Conservation (phyloP, 768 basidiomycete genomes). For the Boletellus ananas region DNA sequence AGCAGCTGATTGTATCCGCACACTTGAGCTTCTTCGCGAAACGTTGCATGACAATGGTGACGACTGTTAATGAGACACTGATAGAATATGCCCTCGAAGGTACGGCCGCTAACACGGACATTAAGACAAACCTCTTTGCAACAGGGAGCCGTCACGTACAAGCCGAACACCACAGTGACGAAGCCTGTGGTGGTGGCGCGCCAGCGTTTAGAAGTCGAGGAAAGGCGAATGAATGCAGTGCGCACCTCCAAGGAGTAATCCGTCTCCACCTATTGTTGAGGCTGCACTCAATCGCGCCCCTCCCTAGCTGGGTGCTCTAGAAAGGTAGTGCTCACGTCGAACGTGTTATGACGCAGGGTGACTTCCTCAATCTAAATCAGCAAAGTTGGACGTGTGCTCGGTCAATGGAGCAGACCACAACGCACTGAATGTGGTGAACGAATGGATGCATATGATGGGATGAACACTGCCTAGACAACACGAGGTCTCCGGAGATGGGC, state of each 20-base stretch:
- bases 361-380: slow-evolving; percentile 72
- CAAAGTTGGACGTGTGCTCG: background rate
- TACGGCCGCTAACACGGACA: slow-evolving; percentile 58
- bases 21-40: slow-evolving; percentile 60
- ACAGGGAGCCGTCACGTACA: slow-evolving; percentile 40
- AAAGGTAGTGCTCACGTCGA: slow-evolving; percentile 25
- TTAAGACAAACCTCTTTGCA: slow-evolving; percentile 12
- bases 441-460: slow-evolving; percentile 40
- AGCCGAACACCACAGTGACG: slow-evolving; percentile 73
- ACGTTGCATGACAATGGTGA: slow-evolving; percentile 9
- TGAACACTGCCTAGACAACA: slow-evolving; percentile 8
- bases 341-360: slow-evolving; percentile 57
- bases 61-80: slow-evolving; percentile 8
- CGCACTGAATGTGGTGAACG: slow-evolving; percentile 49
- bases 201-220: slow-evolving; percentile 2
- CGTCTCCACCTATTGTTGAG: slow-evolving; percentile 87
- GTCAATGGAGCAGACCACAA: background rate
- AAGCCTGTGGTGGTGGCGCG: slow-evolving; percentile 44
- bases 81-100: slow-evolving; percentile 52
- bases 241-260: slow-evolving; percentile 64
- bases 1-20: slow-evolving; percentile 28
- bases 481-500: slow-evolving; percentile 22
- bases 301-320: background rate
- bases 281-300: slow-evolving; percentile 62
- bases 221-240: slow-evolving; percentile 10